Conservation (phyloP, 2,329 filamentous ascomycete species). For the Pseudocercospora eumusae region DNA sequence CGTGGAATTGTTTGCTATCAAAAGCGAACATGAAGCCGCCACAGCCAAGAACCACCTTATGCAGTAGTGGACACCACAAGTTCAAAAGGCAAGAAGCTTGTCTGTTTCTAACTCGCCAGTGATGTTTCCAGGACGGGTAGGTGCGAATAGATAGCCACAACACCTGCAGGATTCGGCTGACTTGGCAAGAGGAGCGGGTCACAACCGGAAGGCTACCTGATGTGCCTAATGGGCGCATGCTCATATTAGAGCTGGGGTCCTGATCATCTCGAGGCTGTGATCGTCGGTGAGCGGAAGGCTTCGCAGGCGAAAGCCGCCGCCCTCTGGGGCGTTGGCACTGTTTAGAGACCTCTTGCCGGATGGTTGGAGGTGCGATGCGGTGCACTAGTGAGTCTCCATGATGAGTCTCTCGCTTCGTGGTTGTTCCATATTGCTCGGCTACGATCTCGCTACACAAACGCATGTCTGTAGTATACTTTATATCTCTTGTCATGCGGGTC, state of each 20-base stretch:
- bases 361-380: neutral
- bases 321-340: neutral
- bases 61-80: constrained; percentile 7
- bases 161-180: constrained; percentile 5
- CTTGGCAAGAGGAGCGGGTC: constrained; percentile 8
- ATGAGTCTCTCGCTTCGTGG: neutral
- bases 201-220: constrained; percentile 8
- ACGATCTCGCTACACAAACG: neutral
- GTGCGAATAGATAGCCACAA: constrained; percentile 3
- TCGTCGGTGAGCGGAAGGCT: constrained; percentile 6
- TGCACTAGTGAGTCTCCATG: neutral
- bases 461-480: neutral
- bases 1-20: constrained; percentile 17
- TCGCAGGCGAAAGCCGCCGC: constrained; percentile 5
- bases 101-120: constrained; percentile 13
- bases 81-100: constrained; percentile 5
- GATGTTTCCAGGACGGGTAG: constrained; percentile 2
- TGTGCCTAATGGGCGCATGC: constrained; percentile 8
- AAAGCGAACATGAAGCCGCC: constrained; percentile 20
- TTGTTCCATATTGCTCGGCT: neutral
- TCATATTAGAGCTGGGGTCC: constrained; percentile 9
- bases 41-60: constrained; percentile 17
- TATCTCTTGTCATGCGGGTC: neutral
- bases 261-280: constrained; percentile 9
- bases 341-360: neutral